phyloP scores from a whole-genome alignment of 2,329 filamentous ascomycete species.

The Alternaria triticina region DNA sequence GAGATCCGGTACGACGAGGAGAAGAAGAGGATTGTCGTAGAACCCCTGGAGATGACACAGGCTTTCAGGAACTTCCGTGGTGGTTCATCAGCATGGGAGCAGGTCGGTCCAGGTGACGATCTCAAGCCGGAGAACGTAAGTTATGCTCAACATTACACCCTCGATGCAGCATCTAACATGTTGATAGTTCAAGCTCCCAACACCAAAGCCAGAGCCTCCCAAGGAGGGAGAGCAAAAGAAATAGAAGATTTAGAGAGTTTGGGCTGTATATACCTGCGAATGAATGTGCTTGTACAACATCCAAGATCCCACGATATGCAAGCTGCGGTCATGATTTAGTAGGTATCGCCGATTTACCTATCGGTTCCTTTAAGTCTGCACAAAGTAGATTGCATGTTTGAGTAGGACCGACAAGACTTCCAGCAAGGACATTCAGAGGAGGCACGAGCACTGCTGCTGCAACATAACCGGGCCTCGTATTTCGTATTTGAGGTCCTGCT shows the following conservation, averaged over 20 bases:
- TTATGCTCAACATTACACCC: slow-evolving; percentile 33
- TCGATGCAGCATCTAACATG: background rate
- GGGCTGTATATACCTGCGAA: slow-evolving; percentile 50
- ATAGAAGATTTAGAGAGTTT: slow-evolving; percentile 57
- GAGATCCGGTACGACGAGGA: slow-evolving; percentile 98
- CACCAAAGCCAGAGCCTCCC: slow-evolving; percentile 85
- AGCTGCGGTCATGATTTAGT: background rate
- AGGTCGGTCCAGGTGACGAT: slow-evolving; percentile 74
- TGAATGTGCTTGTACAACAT: slow-evolving; percentile 29
- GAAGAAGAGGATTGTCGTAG: slow-evolving; percentile 99
- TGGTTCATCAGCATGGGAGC: slow-evolving; percentile 69
- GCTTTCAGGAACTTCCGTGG: slow-evolving; percentile 99
- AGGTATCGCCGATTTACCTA: background rate
- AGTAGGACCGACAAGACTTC: background rate
- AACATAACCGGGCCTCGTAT: background rate
- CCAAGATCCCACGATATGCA: background rate
- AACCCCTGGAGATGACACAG: slow-evolving; percentile 96
- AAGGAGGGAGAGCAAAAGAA: slow-evolving; percentile 93
- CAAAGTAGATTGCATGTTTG: background rate
- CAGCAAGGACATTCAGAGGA: background rate
- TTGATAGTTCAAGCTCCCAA: slow-evolving; percentile 86
- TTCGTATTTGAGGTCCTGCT: background rate
- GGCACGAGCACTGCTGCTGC: background rate
- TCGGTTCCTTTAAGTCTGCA: background rate
- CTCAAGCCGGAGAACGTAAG: slow-evolving; percentile 71